phyloP scores from a whole-genome alignment of 345 rosid genomes.

The Raphanus raphanistrum region DNA sequence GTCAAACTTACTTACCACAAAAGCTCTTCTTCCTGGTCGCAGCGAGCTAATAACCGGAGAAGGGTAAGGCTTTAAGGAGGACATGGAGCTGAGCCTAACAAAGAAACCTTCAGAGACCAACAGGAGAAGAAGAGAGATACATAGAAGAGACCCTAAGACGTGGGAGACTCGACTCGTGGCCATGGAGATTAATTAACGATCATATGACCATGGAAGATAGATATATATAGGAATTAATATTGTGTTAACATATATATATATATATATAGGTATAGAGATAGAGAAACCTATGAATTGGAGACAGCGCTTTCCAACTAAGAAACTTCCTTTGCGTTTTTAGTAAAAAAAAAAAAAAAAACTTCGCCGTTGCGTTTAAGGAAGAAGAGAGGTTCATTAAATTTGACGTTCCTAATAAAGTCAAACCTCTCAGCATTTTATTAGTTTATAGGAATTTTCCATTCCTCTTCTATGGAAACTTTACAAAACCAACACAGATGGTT shows the following conservation, averaged over 20 bases:
- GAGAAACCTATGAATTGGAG: slow-evolving; percentile 36
- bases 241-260: slow-evolving; percentile 3
- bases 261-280: slow-evolving; percentile 16
- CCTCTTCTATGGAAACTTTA: background rate
- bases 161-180: slow-evolving; percentile 18
- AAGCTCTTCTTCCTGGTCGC: slow-evolving; percentile 42
- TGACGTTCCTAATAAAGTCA: slow-evolving; percentile 45
- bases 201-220: slow-evolving; percentile 23
- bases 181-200: slow-evolving; percentile 28
- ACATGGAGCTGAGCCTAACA: background rate
- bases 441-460: background rate
- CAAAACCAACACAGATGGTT: background rate
- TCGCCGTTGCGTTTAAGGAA: slow-evolving; percentile 53
- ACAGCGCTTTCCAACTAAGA: slow-evolving; percentile 39
- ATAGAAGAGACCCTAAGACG: slow-evolving; percentile 12
- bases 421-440: slow-evolving; percentile 33
- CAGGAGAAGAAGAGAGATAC: slow-evolving; percentile 30
- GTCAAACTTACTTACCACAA: slow-evolving; percentile 48
- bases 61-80: background rate
- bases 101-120: background rate
- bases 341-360: too few species aligned
- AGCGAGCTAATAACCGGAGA: slow-evolving; percentile 37
- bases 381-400: slow-evolving; percentile 42
- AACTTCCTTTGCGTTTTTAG: slow-evolving; percentile 62
- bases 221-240: background rate